phyloP scores from a whole-genome alignment of 768 basidiomycete genomes.

The Wakefieldia striispora region DNA sequence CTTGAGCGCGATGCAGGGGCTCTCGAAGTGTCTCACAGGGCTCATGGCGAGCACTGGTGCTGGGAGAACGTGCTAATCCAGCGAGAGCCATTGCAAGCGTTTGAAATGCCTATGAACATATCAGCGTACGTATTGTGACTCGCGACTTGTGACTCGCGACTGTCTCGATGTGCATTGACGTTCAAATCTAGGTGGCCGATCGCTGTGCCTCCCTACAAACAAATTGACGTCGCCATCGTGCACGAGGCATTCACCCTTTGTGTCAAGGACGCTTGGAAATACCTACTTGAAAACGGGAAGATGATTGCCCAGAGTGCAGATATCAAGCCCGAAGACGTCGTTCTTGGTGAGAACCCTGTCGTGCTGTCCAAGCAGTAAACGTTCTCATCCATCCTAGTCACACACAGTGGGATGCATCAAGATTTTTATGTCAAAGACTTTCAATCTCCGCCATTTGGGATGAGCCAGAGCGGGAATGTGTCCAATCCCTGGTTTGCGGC shows the following conservation, averaged over 20 bases:
- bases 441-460: slow-evolving; percentile 18
- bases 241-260: slow-evolving; percentile 31
- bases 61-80: slow-evolving; percentile 36
- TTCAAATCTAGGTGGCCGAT: slow-evolving; percentile 41
- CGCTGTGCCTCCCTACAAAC: slow-evolving; percentile 35
- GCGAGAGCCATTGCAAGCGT: slow-evolving; percentile 34
- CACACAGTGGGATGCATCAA: slow-evolving; percentile 39
- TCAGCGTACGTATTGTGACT: slow-evolving; percentile 29
- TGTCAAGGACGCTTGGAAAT: slow-evolving; percentile 34
- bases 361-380: too few relatives aligned
- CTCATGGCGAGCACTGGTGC: slow-evolving; percentile 35
- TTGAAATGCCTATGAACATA: slow-evolving; percentile 29
- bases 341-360: slow-evolving; percentile 35
- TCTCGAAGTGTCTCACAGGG: slow-evolving; percentile 22
- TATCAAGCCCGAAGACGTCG: slow-evolving; percentile 41
- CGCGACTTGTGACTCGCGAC: too few relatives aligned
- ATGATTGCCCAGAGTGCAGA: slow-evolving; percentile 29
- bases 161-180: neutral
- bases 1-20: slow-evolving; percentile 27
- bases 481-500: slow-evolving; percentile 3
- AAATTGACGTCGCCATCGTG: slow-evolving; percentile 39
- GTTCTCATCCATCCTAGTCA: slow-evolving; percentile 31
- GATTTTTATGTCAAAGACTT: slow-evolving; percentile 41
- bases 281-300: slow-evolving; percentile 34
- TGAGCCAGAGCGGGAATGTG: slow-evolving; percentile 5